Evolutionary conservation across 495 filamentous ascomycete genomes (phyloP), one percentile per base, ranked within the genome.

Genomic region (Hypoxylon subgilvum): DNA sequence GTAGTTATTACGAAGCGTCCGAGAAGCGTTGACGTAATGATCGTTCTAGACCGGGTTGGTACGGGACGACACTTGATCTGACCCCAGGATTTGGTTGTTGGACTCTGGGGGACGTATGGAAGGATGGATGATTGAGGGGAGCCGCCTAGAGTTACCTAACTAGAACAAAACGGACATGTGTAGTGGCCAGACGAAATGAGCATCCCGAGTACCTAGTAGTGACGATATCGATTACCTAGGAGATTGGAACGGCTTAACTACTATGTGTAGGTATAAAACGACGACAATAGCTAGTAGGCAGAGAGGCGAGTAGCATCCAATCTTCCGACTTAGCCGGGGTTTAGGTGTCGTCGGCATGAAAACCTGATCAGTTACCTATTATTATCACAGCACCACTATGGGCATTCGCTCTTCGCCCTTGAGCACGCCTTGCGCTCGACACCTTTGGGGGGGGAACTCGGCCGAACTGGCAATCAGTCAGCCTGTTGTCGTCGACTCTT

Each of bases 91-190:
- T 59, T 41, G 60, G 49, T 39, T n/a, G 7, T 34, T 30, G 13
- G 44, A 27, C 13, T 56, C 49, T 45, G 30, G 40, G 47, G 42
- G 48, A 28, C 6, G 27, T 16, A 31, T 31, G 39, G 40, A 38
- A 44, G 52, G 40, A 44, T 17, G 39, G 10, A 43, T 6, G 30
- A 32, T 28, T 35, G 31, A 25, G 39, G 46, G 6, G 12, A 18
- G 18, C 54, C 61, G 61, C 54, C 32, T 58, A 59, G 25, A 64
- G 50, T 55, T 58, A 64, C 54, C 40, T 40, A 59, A 59, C 42
- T 58, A 13, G 48, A 58, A 27, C n/a, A n/a, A n/a, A n/a, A n/a
- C n/a, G n/a, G n/a, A n/a, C n/a, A n/a, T n/a, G 8, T 27, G 23
- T 27, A 3, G 8, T 27, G 3, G 23, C 8, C 3, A 8, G 23